Conservation (phyloP, 2,329 filamentous ascomycete genomes). For the Dactylellina drechsleri region DNA sequence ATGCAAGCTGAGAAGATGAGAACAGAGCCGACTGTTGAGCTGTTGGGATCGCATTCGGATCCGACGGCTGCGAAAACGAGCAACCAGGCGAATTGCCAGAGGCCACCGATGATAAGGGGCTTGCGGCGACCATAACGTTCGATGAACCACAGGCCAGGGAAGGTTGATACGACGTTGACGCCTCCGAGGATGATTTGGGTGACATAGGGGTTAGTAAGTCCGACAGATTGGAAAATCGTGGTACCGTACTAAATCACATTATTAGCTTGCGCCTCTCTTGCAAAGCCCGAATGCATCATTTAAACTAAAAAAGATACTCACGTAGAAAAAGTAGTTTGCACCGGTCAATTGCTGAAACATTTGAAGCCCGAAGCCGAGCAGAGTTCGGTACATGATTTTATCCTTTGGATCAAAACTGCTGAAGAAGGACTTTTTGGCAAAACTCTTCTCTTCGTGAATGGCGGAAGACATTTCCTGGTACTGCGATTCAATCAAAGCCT, state of each 20-base stretch:
- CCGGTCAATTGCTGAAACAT: slow-evolving; percentile 75
- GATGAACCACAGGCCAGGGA: slow-evolving; percentile 74
- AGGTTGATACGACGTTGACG: slow-evolving; percentile 75
- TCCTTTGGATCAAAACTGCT: slow-evolving; percentile 74
- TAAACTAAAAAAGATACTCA: slow-evolving; percentile 17
- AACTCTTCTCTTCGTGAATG: slow-evolving; percentile 65
- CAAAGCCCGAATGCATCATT: too few species aligned
- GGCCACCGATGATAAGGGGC: slow-evolving; percentile 72
- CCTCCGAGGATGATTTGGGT: slow-evolving; percentile 75
- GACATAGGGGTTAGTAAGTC: slow-evolving; percentile 73
- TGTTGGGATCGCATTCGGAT: slow-evolving; percentile 53
- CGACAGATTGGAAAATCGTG: slow-evolving; percentile 74
- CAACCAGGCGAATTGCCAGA: slow-evolving; percentile 75
- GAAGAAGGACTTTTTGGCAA: slow-evolving; percentile 70
- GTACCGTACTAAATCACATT: slow-evolving; percentile 69
- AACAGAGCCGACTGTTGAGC: slow-evolving; percentile 66
- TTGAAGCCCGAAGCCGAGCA: slow-evolving; percentile 72
- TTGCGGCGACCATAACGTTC: slow-evolving; percentile 75
- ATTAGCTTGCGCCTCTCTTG: too few species aligned
- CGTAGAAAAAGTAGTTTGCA: slow-evolving; percentile 58
- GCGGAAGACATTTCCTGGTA: slow-evolving; percentile 68
- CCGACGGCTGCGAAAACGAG: slow-evolving; percentile 73
- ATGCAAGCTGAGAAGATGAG: slow-evolving; percentile 76
- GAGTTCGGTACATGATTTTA: slow-evolving; percentile 71
- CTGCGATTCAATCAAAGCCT: slow-evolving; percentile 59